These are phyloP conservation scores for Candida vaughaniae DNA, from an alignment of 805 yeast species.

Conservation along the genomic window DNA sequence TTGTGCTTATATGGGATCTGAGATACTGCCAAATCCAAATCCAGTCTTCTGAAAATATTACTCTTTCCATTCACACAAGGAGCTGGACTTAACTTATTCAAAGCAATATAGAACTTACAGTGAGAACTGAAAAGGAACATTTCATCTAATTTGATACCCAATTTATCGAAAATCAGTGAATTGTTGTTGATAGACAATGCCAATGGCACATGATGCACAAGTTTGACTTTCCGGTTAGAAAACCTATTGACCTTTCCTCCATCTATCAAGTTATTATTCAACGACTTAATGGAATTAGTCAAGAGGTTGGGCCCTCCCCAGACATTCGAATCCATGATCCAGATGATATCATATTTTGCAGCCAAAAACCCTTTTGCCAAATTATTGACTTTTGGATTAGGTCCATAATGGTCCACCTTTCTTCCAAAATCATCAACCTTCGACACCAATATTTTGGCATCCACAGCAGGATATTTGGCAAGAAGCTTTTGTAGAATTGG, in stretches of 20 bases:
- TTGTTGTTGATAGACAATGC: constrained; percentile 43
- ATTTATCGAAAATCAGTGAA: constrained; percentile 14
- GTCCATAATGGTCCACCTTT: constrained; percentile 57
- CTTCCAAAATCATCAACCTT: constrained; percentile 30
- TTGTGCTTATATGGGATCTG: constrained; percentile 25
- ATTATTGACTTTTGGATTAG: constrained; percentile 88
- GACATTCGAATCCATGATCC: constrained; percentile 87
- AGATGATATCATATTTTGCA: constrained; percentile 71
- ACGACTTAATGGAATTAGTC: constrained; percentile 57
- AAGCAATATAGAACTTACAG: constrained; percentile 77
- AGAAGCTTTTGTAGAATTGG: constrained; percentile 53
- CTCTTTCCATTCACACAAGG: constrained; percentile 94
- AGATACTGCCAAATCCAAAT: constrained; percentile 57
- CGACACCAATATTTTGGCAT: constrained; percentile 55
- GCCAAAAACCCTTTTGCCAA: constrained; percentile 72
- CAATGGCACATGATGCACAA: constrained; percentile 82
- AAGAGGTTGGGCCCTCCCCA: constrained; percentile 70
- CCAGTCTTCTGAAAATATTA: constrained; percentile 69
- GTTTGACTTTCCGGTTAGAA: constrained; percentile 45
- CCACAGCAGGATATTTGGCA: constrained; percentile 51
- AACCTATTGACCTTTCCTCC: constrained; percentile 32
- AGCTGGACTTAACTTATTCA: constrained; percentile 71
- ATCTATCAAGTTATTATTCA: constrained; percentile 50
- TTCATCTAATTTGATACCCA: constrained; percentile 76
- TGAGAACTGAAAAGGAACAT: constrained; percentile 83